Evolutionary conservation across 768 basidiomycete species (phyloP).

Genomic region (Naganishia randhawae): DNA sequence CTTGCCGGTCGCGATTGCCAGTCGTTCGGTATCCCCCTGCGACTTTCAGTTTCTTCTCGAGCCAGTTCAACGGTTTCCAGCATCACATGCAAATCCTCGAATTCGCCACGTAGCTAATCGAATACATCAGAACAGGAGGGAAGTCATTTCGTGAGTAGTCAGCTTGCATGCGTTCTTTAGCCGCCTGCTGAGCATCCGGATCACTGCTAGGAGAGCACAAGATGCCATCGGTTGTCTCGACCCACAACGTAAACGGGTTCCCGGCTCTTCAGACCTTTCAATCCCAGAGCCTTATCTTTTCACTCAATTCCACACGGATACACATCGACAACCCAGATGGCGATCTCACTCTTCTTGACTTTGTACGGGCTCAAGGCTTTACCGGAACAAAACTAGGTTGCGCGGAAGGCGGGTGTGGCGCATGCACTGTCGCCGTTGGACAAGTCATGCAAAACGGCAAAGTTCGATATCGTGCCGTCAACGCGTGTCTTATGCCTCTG

Average conservation of each 20-base stretch:
- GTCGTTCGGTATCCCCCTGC: not conserved
- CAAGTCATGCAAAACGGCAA: conserved; percentile 1
- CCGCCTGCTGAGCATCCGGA: not conserved
- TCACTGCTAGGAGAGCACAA: not conserved
- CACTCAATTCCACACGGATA: conserved; percentile 33
- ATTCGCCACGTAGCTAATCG: not conserved
- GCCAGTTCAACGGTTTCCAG: not conserved
- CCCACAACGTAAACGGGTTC: conserved; percentile 21
- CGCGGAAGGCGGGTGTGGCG: conserved; percentile 39
- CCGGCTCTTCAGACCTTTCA: conserved; percentile 19
- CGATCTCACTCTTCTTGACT: conserved; percentile 36
- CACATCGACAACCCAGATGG: conserved; percentile 35
- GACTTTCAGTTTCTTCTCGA: not conserved
- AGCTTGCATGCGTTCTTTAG: not conserved
- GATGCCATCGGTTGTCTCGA: conserved; percentile 1
- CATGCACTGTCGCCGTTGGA: conserved; percentile 30
- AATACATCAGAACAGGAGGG: not conserved
- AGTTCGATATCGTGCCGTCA: conserved; percentile 33
- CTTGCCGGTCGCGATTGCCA: not conserved
- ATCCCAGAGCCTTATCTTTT: conserved; percentile 30
- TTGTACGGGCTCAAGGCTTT: conserved; percentile 37
- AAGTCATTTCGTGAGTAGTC: not conserved
- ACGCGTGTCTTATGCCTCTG: conserved; percentile 41
- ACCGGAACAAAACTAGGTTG: conserved; percentile 41
- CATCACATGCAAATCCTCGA: not conserved